Evolutionary conservation across 2,329 filamentous ascomycete species (phyloP), one percentile per base, ranked within the genome.

Genomic region (Aschersonia sp.): DNA sequence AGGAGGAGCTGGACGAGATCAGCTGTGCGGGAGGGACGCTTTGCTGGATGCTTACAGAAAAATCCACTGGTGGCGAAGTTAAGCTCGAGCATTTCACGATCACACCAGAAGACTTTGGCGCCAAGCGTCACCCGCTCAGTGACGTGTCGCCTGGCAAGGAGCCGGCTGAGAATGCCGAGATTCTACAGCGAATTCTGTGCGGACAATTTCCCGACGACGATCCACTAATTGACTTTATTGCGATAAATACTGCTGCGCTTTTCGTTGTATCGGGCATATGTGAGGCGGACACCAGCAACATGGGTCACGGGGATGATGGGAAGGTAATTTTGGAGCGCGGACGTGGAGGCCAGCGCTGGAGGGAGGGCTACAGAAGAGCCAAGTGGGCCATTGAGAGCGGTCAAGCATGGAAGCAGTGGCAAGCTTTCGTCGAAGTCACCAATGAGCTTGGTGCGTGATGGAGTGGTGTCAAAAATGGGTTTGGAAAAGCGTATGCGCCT

Each of bases 1-100:
- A 85, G 54, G 94, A 97, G 68, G 87, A 97, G 56, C 78, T 98
- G 32, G 92, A 98, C 61, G 92, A 98, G 68, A 79, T 98, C 52
- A 92, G 85, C 57, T 96, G 90, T 56, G 92, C 90, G 1, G 90
- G 92, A 0, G 73, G 74, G 37, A 94, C 89, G 2, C 81, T 85
- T 58, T 95, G 89, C 74, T 98, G 92, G 92, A 80, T 80, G 66
- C 67, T 96, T 47, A 70, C 75, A 47, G 68, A 74, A 45, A 65
- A 67, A 44, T 61, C 62, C 5, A 63, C 66, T 12, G 58, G 62
- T 29, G 58, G 61, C 40, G 61, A 63, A 39, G 56, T 78, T 64
- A 58, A 76, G 47, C 72, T 94, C 41, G 81, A 89, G 55, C 79
- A 83, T 52, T 96, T 98, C 68, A 77, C 73, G 32, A 65, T 98